Conservation (phyloP, 768 basidiomycete species). For the Cubamyces sp. region DNA sequence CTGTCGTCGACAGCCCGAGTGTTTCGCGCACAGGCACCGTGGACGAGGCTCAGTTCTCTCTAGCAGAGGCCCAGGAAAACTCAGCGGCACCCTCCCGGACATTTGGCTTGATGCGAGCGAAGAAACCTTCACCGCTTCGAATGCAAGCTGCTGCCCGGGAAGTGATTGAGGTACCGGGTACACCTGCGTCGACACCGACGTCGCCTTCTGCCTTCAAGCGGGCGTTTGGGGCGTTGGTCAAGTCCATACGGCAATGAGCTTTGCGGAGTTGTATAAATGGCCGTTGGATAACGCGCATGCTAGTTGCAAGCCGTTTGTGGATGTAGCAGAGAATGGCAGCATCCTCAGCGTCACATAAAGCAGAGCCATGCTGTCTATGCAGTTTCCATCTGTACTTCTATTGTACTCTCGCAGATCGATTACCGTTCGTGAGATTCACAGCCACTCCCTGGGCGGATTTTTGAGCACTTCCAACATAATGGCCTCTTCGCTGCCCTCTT, state of each 20-base stretch:
- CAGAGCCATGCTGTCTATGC: no score
- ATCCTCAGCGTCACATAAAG: no score
- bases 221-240: conserved; percentile 6
- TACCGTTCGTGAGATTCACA: not conserved
- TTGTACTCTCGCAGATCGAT: no score
- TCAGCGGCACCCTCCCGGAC: not conserved
- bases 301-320: no score
- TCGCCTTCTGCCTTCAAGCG: conserved; percentile 7
- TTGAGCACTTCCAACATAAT: conserved; percentile 53
- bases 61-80: not conserved
- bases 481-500: conserved; percentile 53
- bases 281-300: no score
- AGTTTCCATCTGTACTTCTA: no score
- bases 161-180: not conserved
- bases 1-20: conserved; percentile 6
- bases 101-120: not conserved
- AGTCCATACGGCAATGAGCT: not conserved
- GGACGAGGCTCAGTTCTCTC: not conserved
- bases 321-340: no score
- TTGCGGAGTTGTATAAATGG: no score
- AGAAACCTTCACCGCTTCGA: not conserved
- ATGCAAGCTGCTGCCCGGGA: no score
- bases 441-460: conserved; percentile 51
- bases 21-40: conserved; percentile 3
- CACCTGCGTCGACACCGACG: not conserved